A percentile compares a stretch with the other conserved stretches of the same genome.
These are phyloP conservation scores for Pythium diclinum DNA, from an alignment of 352 stramenopile genomes.

Conservation along the genomic window DNA sequence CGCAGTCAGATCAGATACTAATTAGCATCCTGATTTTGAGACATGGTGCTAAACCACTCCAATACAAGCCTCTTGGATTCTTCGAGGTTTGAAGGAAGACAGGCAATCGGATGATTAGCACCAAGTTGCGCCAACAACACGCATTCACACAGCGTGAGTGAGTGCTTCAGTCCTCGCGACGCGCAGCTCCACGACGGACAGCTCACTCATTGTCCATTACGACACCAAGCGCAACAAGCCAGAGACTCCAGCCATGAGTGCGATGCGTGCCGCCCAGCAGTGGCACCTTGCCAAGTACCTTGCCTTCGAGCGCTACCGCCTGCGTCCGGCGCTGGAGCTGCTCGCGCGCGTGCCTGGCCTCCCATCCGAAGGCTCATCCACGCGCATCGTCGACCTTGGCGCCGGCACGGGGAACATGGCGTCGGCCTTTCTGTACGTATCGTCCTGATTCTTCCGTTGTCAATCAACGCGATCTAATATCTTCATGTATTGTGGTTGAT, in stretches of 20 bases:
- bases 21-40: neutral
- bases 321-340: constrained; percentile 64
- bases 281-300: constrained; percentile 65
- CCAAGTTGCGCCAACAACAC: neutral
- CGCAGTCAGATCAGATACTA: neutral
- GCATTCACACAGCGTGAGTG: neutral
- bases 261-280: constrained; percentile 32
- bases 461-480: neutral
- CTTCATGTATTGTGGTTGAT: neutral
- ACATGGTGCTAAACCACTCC: neutral
- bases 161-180: neutral
- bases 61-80: neutral
- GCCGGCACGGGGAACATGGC: constrained; percentile 72
- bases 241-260: constrained; percentile 7
- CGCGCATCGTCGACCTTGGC: constrained; percentile 59
- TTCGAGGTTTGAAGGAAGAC: neutral
- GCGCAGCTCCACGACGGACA: neutral
- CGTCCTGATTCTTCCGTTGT: neutral
- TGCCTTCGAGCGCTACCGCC: constrained; percentile 52
- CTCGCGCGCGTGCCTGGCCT: constrained; percentile 40
- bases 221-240: neutral
- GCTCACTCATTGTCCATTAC: neutral
- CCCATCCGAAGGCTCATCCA: neutral
- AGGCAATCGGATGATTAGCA: neutral
- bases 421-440: constrained; percentile 49